A percentile compares a stretch with the other conserved stretches of the same genome.
Evolutionary conservation across 108 stramenopile species (phyloP).

Genomic region (Cylindrotheca closterium): DNA sequence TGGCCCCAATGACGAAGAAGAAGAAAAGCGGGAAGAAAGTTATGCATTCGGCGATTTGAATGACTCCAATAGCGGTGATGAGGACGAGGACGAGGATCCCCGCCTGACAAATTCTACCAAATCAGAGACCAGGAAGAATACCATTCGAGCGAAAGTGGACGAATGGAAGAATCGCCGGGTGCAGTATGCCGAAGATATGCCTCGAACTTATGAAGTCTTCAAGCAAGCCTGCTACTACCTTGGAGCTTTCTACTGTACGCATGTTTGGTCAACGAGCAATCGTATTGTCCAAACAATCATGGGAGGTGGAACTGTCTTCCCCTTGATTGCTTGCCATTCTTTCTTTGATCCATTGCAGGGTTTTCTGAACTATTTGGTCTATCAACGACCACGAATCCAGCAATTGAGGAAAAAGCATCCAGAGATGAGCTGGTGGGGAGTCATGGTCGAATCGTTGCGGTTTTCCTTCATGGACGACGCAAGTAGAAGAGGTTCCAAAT

Average conservation of each 20-base stretch:
- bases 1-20: background rate
- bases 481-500: background rate
- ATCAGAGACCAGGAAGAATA: background rate
- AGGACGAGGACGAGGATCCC: background rate
- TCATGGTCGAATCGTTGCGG: background rate
- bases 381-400: constrained; percentile 26
- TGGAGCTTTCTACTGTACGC: background rate
- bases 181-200: background rate
- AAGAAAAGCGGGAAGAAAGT: too few species aligned
- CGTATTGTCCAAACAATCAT: background rate
- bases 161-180: background rate
- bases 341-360: constrained; percentile 43
- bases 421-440: background rate
- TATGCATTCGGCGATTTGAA: too few species aligned
- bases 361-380: constrained; percentile 33
- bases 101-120: background rate
- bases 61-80: background rate
- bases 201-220: background rate
- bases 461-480: background rate
- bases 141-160: background rate
- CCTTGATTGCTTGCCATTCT: background rate
- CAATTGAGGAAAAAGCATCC: constrained; percentile 2
- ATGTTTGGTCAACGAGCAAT: background rate
- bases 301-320: background rate
- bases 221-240: background rate